Evolutionary conservation across 441 rosid genomes (phyloP).

Genomic region (Manihot esculenta): DNA sequence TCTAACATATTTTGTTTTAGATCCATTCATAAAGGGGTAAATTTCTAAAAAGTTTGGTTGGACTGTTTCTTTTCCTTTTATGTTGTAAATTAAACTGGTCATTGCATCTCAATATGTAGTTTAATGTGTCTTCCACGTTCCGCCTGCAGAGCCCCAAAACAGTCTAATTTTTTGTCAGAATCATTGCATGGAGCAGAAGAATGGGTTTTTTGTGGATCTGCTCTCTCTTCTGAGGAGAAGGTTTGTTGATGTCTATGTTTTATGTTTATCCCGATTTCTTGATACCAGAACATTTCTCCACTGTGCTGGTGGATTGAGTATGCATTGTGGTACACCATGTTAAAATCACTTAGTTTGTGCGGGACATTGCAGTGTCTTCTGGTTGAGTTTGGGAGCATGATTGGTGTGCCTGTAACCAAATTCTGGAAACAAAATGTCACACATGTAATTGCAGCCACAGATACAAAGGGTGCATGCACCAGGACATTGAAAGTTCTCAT

Average conservation of each 20-base stretch:
- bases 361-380: conserved; percentile 43
- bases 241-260: conserved; percentile 36
- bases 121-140: background rate
- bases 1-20: background rate
- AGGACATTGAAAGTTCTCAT: conserved; percentile 82
- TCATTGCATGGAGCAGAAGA: conserved; percentile 32
- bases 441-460: conserved; percentile 80
- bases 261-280: background rate
- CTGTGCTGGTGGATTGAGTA: background rate
- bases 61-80: background rate
- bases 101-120: background rate
- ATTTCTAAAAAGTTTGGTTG: too few species aligned
- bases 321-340: background rate
- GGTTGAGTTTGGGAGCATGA: conserved; percentile 51
- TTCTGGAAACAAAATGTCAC: conserved; percentile 76
- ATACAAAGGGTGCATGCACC: conserved; percentile 66
- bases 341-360: conserved; percentile 12
- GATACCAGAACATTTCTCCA: background rate
- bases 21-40: too few species aligned
- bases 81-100: background rate
- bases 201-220: conserved; percentile 85
- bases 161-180: conserved; percentile 30
- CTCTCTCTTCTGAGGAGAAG: conserved; percentile 71
- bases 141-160: conserved; percentile 40
- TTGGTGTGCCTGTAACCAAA: conserved; percentile 59